Evolutionary conservation across 139 green algal genomes (phyloP), one percentile per base, ranked within the genome.

Genomic region (Chlamydomonas sphaeroides): DNA sequence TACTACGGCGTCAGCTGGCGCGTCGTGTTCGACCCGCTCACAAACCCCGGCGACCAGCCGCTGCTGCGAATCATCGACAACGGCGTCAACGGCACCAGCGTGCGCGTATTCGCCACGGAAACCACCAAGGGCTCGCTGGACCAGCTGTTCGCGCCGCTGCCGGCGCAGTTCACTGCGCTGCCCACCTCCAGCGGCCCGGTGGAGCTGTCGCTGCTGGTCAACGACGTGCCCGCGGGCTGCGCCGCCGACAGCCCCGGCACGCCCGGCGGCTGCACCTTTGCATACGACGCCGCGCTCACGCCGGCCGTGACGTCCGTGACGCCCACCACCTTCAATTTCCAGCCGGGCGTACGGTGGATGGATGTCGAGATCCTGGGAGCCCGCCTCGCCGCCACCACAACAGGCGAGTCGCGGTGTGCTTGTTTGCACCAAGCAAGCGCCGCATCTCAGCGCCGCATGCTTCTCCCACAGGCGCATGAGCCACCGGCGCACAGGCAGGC

Each of bases 181-280:
- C 14, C 56, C 56, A n/a, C 65, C 2, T 32, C n/a, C 17, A 14
- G 38, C 0, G n/a, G 15, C 7, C 65, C 65, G 5, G 65, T 45
- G 20, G 53, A 74, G 10, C 36, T 85, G 21, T 28, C 62, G n/a
- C 30, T 85, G 30, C 11, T 36, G 15, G 65, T 81, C 30, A 88
- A 85, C 69, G 59, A 18, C 30, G 77, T 85, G 18, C 62, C 73
- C 10, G 65, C 75, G 3, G 26, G 57, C 6, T 88, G 83, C 49
- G 72, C 38, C 11, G 10, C 45, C 11, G 45, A 53, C 33, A 42
- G 62, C 3, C 33, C 77, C 59, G 20, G 30, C 25, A 35, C 32
- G 23, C 5, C 10, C 20, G n/a, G 20, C 36, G 49, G n/a, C 32
- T 88, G 83, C 48, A 51, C n/a, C 45, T 88, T 84, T 32, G 49